phyloP scores from a whole-genome alignment of 495 filamentous ascomycete genomes.

The Hyaloscypha finlandica region DNA sequence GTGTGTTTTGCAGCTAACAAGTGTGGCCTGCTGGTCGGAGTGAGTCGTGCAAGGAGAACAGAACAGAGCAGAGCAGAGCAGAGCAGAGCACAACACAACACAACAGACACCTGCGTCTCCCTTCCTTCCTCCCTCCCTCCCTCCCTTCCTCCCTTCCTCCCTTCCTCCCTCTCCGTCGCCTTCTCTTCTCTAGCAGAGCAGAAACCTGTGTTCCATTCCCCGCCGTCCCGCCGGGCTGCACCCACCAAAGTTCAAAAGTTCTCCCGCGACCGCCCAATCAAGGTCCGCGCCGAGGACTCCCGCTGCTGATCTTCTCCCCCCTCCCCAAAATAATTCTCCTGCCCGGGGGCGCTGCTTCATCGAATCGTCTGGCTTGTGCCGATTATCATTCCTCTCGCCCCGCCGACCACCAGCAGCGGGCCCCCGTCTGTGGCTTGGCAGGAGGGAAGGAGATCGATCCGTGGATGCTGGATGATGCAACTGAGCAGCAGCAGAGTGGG shows the following conservation, averaged over 20 bases:
- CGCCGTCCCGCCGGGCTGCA: too few species aligned
- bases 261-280: background rate
- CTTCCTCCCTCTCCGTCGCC: too few species aligned
- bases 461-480: constrained; percentile 3
- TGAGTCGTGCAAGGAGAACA: too few species aligned
- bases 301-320: background rate
- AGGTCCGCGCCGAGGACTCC: constrained; percentile 9
- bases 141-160: too few species aligned
- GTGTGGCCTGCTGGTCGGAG: too few species aligned
- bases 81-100: too few species aligned
- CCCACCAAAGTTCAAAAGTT: background rate
- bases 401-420: background rate
- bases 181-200: too few species aligned
- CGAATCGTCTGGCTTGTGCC: background rate
- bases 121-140: too few species aligned
- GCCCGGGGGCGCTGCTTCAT: background rate
- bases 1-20: too few species aligned
- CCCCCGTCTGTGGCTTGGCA: background rate
- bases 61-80: too few species aligned
- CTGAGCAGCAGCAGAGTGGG: constrained; percentile 3
- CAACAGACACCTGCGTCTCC: too few species aligned
- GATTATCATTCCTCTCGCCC: background rate
- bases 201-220: too few species aligned
- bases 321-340: background rate
- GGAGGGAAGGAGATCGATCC: background rate